phyloP scores from a whole-genome alignment of 139 green algal genomes.

The Edaphochlamys debaryana region DNA sequence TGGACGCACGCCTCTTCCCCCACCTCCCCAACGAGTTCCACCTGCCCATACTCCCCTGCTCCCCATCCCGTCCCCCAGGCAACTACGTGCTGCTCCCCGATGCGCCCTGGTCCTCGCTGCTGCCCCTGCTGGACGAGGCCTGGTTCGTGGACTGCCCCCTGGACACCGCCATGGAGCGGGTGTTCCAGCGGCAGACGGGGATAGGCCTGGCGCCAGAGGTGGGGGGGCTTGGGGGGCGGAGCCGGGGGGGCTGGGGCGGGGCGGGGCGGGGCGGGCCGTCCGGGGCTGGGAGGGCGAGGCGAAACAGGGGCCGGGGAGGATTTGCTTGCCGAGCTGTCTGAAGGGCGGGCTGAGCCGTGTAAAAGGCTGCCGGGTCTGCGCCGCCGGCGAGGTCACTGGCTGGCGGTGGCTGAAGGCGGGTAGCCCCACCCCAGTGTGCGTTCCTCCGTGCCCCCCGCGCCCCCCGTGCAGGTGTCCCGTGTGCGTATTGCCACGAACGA shows the following conservation, averaged over 20 bases:
- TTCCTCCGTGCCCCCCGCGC: too few relatives aligned
- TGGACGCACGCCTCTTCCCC: too few relatives aligned
- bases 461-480: conserved; percentile 24
- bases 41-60: too few relatives aligned
- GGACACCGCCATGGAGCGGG: conserved; percentile 73
- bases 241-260: background rate
- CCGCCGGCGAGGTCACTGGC: background rate
- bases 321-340: too few relatives aligned
- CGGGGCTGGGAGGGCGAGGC: too few relatives aligned
- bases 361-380: too few relatives aligned
- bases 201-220: conserved; percentile 65
- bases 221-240: background rate
- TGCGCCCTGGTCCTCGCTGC: conserved; percentile 67
- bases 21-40: too few relatives aligned
- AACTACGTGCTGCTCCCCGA: conserved; percentile 91
- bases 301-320: too few relatives aligned
- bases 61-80: too few relatives aligned
- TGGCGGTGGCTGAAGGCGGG: background rate
- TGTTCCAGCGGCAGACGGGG: conserved; percentile 65
- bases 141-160: conserved; percentile 80
- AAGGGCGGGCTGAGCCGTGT: too few relatives aligned
- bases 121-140: conserved; percentile 66
- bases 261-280: background rate
- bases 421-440: background rate
- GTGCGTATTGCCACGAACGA: conserved; percentile 79